phyloP scores from a whole-genome alignment of 108 stramenopile species.

The Aureococcus anophagefferens region DNA sequence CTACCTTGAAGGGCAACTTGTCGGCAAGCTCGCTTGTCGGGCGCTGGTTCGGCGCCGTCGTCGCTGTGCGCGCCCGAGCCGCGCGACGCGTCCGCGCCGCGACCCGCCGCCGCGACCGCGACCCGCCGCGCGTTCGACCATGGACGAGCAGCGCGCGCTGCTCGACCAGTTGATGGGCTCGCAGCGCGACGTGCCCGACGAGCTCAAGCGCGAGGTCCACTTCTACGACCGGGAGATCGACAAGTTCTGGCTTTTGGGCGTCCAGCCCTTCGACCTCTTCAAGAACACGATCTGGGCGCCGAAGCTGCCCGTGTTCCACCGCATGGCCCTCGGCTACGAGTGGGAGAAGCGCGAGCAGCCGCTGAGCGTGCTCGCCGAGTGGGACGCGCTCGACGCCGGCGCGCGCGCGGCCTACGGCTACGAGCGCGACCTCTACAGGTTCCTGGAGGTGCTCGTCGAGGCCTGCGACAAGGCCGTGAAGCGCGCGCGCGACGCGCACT shows the following conservation, averaged over 20 bases:
- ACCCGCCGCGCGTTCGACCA: no score
- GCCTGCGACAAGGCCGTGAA: constrained; percentile 22
- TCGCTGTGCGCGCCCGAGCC: no score
- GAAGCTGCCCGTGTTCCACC: not conserved
- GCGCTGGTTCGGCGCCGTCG: no score
- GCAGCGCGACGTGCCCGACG: constrained; percentile 22
- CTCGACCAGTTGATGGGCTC: constrained; percentile 30
- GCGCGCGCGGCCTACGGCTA: constrained; percentile 10
- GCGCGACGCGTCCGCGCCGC: no score
- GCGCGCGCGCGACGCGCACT: constrained; percentile 18
- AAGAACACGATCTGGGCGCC: constrained; percentile 15
- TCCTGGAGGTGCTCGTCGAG: constrained; percentile 24
- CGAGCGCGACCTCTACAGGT: constrained; percentile 15
- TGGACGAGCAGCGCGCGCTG: constrained; percentile 27
- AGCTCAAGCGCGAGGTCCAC: constrained; percentile 17
- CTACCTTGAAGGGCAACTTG: no score
- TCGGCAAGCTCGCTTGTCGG: no score
- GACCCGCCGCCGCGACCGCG: no score
- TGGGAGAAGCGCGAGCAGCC: constrained; percentile 2
- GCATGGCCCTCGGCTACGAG: constrained; percentile 18
- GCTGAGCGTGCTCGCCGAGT: constrained; percentile 16
- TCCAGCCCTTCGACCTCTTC: constrained; percentile 31
- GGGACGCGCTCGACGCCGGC: not conserved
- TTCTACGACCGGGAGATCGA: constrained; percentile 23
- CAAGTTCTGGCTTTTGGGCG: constrained; percentile 21